Conservation (phyloP, 768 basidiomycete species). For the Rhizopogon vulgaris region DNA sequence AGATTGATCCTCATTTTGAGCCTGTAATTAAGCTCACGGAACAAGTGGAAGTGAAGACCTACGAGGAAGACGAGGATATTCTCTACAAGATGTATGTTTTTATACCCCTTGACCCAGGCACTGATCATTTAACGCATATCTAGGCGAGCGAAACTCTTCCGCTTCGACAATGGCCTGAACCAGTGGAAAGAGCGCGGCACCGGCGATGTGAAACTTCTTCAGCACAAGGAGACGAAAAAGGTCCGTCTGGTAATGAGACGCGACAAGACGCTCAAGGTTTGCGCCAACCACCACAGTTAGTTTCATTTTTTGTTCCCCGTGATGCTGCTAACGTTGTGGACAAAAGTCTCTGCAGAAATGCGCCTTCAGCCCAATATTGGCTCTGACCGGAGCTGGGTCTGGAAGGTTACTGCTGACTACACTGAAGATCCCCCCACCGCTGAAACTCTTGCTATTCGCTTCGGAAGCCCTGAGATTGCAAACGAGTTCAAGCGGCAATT, state of each 20-base stretch:
- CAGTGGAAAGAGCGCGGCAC: constrained; percentile 99
- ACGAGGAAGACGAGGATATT: constrained; percentile 89
- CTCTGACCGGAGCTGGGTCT: constrained; percentile 99
- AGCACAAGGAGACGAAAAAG: constrained; percentile 86
- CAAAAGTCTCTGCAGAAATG: constrained; percentile 82
- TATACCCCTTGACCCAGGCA: constrained; percentile 7
- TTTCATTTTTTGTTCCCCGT: constrained; percentile 6
- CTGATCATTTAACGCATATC: constrained; percentile 17
- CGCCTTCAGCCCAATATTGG: constrained; percentile 95
- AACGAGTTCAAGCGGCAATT: constrained; percentile 85
- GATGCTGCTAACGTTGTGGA: constrained; percentile 5
- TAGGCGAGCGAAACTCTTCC: constrained; percentile 98
- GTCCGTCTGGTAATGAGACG: constrained; percentile 97
- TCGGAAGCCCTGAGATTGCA: constrained; percentile 94
- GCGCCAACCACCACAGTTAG: constrained; percentile 93
- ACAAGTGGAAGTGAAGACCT: constrained; percentile 90
- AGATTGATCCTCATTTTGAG: constrained; percentile 87
- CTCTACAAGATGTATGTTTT: constrained; percentile 90
- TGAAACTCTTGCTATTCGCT: constrained; percentile 97
- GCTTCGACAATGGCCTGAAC: constrained; percentile 68
- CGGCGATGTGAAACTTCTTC: constrained; percentile 88
- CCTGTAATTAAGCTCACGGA: constrained; percentile 96
- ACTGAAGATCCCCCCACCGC: constrained; percentile 84
- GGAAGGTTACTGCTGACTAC: constrained; percentile 94
- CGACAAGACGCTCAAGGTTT: constrained; percentile 99